Evolutionary conservation across 108 stramenopile genomes (phyloP), one percentile per base, ranked within the genome.

Genomic region (Nitzschia sp.): DNA sequence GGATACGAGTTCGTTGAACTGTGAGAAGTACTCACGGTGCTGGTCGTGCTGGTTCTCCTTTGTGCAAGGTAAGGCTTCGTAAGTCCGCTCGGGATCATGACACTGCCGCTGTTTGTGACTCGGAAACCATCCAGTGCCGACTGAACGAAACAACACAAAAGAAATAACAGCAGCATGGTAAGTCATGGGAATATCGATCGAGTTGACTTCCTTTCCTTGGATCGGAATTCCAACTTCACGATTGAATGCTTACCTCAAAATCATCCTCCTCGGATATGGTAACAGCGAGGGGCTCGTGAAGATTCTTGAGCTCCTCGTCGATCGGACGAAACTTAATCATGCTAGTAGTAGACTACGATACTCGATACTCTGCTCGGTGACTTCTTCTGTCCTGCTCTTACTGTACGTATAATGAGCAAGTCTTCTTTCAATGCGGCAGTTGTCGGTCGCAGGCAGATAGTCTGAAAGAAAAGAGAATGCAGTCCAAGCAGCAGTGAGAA

Each of bases 61-160:
- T 56, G 21, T 23, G 4, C 30, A 5, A 56, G 5, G 29, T 29
- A 56, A 22, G 55, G 55, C 27, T 56, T 56, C 8, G 30, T 32
- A 22, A 56, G 4, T 6, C 30, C 36, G 28, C 38, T 36, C 11
- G 59, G 63, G 5, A 48, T 29, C 45, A 64, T 50, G 21, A 23
- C 45, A 48, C 29, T 64, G 8, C 63, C 47, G 25, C 47, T 64
- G 46, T 48, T 29, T 8, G 22, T 64, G 27, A 64, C 63, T 2
- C 27, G 28, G 30, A 64, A 64, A 50, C 63, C 63, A 48, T 64
- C 63, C 25, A 64, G 36, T 47, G 63, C 63, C 63, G 63, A 32
- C 63, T 64, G 28, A 11, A 21, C 13, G 21, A 41, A 58, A 23
- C 25, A n/a, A 58, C 3, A n/a, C n/a, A n/a, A n/a, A n/a, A n/a